These are phyloP conservation scores for Globisporangium spinosum DNA, from an alignment of 352 stramenopile species.

Conservation along the genomic window DNA sequence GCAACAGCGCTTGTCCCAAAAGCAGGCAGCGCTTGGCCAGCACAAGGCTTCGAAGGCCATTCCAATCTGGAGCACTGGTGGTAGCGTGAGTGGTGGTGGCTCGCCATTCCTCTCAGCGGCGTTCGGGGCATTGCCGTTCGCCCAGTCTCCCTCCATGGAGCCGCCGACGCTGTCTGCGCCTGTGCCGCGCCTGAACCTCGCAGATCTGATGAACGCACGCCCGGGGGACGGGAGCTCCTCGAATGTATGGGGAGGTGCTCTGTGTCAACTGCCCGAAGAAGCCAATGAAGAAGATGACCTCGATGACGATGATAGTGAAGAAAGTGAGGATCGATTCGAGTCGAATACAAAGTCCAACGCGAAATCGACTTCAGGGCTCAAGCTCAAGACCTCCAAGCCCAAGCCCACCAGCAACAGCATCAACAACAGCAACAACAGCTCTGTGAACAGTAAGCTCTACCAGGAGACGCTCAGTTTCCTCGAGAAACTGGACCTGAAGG, in stretches of 20 bases:
- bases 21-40: not conserved
- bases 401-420: constrained; percentile 12
- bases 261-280: constrained; percentile 11
- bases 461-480: constrained; percentile 53
- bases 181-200: constrained; percentile 39
- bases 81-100: not conserved
- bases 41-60: not conserved
- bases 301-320: constrained; percentile 22
- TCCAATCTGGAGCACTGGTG: not conserved
- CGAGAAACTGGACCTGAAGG: constrained; percentile 58
- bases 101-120: not conserved
- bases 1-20: not conserved
- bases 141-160: not conserved
- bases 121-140: not conserved
- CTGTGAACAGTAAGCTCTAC: constrained; percentile 21
- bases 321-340: constrained; percentile 5
- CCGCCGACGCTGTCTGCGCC: constrained; percentile 22
- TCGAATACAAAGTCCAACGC: not conserved
- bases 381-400: not conserved
- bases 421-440: constrained; percentile 11
- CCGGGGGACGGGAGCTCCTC: constrained; percentile 10
- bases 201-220: constrained; percentile 44
- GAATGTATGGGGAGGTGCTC: constrained; percentile 2
- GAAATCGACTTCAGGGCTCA: not conserved
- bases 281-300: constrained; percentile 21